Evolutionary conservation across 805 yeast genomes (phyloP).

Genomic region (Ogataea glucozyma): DNA sequence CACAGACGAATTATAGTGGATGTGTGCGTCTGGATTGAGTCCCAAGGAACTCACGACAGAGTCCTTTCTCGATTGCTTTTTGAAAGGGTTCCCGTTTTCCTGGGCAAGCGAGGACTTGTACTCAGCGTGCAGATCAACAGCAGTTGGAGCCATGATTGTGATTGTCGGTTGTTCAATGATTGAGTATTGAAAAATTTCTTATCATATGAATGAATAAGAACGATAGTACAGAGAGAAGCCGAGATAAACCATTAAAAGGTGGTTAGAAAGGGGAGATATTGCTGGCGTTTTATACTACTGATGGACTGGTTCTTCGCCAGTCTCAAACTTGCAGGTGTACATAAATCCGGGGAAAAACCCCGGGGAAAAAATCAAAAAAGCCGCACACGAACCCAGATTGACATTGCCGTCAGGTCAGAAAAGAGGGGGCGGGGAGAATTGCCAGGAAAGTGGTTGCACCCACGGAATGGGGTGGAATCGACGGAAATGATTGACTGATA

Average conservation of each 20-base stretch:
- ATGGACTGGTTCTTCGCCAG: conserved; percentile 1
- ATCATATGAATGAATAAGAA: not conserved
- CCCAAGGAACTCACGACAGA: conserved; percentile 40
- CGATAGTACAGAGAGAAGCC: not conserved
- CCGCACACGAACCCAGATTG: conserved; percentile 1
- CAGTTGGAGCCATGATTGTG: conserved; percentile 44
- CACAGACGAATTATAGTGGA: conserved; percentile 90
- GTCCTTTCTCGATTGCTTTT: conserved; percentile 29
- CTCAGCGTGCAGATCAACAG: conserved; percentile 38
- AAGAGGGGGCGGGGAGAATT: not conserved
- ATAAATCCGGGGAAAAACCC: conserved; percentile 8
- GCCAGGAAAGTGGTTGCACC: not conserved
- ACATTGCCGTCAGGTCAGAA: not conserved
- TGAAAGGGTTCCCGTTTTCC: conserved; percentile 27
- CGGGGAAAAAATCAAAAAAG: conserved; percentile 3
- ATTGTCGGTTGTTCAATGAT: not conserved
- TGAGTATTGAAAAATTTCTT: not conserved
- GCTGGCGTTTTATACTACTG: conserved; percentile 3
- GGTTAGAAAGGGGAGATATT: not conserved
- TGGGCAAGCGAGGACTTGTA: conserved; percentile 28
- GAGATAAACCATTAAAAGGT: not conserved
- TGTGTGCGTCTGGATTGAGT: conserved; percentile 60
- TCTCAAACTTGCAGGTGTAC: not conserved
- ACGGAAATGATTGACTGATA: not conserved
- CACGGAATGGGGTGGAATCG: not conserved